Conservation (phyloP, 2,329 filamentous ascomycete genomes). For the Emergomyces orientalis region DNA sequence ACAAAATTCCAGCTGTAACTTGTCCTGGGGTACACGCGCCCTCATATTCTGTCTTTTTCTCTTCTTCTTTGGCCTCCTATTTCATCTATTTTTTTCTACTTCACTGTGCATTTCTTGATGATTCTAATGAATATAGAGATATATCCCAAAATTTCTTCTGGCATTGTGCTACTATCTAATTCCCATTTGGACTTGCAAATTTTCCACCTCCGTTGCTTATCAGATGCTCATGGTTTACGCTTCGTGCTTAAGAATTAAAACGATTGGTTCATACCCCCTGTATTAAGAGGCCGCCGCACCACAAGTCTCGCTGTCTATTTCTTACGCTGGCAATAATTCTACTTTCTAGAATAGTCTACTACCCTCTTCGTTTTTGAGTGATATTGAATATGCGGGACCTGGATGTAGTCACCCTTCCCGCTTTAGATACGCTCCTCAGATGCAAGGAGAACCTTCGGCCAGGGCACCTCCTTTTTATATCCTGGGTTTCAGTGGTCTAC, state of each 20-base stretch:
- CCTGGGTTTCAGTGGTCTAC: background rate
- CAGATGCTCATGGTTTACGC: background rate
- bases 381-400: background rate
- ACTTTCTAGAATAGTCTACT: background rate
- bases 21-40: background rate
- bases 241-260: background rate
- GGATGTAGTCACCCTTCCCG: background rate
- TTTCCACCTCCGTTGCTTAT: background rate
- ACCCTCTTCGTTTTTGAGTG: background rate
- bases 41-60: background rate
- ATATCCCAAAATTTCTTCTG: conserved; percentile 3
- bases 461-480: background rate
- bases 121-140: conserved; percentile 6
- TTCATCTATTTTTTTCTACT: background rate
- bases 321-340: background rate
- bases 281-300: background rate
- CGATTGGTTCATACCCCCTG: background rate
- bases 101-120: background rate
- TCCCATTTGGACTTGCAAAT: background rate
- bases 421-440: background rate
- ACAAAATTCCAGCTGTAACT: conserved; percentile 80
- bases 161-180: background rate
- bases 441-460: background rate
- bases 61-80: background rate
- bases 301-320: background rate